Conservation (phyloP, 1,284 basidiomycete genomes). For the Trichosporon inkin region DNA sequence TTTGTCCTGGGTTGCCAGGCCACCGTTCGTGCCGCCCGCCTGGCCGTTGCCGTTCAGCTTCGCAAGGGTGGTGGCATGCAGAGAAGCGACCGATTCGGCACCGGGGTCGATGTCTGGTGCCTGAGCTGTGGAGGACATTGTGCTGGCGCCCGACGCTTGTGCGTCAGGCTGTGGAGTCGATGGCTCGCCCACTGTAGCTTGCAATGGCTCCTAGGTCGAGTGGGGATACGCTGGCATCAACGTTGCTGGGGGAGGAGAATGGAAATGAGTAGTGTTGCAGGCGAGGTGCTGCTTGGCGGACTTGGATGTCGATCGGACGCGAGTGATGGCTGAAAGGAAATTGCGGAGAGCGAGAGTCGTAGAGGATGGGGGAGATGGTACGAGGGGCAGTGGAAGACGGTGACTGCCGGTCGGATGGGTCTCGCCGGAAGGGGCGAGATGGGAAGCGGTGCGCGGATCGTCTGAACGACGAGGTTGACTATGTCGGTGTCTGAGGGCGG, state of each 20-base stretch:
- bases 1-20: neutral
- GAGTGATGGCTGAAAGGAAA: too few relatives aligned
- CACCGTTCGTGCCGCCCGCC: neutral
- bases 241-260: neutral
- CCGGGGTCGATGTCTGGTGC: neutral
- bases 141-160: constrained; percentile 1
- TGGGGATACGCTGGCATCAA: neutral
- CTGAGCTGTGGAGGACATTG: neutral
- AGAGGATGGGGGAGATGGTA: too few relatives aligned
- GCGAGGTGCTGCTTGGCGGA: neutral
- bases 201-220: neutral
- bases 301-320: neutral
- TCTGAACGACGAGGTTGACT: too few relatives aligned
- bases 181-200: neutral
- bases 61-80: neutral
- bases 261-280: neutral
- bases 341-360: too few relatives aligned
- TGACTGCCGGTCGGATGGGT: too few relatives aligned
- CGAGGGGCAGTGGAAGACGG: too few relatives aligned
- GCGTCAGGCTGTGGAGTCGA: neutral
- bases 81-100: neutral
- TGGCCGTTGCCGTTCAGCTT: constrained; percentile 3
- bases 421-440: too few relatives aligned
- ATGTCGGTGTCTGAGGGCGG: too few relatives aligned
- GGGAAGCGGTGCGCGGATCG: too few relatives aligned